Percentiles rank a stretch among this genome's conserved stretches.
phyloP scores from a whole-genome alignment of 208 protist genomes.

The Strigomonas galati region DNA sequence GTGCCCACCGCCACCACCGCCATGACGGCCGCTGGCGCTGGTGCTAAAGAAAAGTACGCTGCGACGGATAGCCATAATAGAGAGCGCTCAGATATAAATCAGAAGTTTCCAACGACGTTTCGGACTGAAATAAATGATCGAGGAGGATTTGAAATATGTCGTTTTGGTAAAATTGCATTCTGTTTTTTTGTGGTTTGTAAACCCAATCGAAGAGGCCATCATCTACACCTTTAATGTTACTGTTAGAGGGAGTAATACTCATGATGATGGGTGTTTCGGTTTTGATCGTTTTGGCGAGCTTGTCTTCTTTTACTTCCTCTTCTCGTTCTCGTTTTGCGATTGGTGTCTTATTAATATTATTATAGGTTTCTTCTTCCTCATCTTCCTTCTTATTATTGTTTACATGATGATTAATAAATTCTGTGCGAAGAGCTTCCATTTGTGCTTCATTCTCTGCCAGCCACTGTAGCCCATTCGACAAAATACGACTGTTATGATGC shows the following conservation, averaged over 20 bases:
- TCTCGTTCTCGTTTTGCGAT: too few relatives aligned
- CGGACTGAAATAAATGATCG: background rate
- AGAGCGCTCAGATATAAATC: background rate
- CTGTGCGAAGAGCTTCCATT: too few relatives aligned
- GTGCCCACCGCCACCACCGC: background rate
- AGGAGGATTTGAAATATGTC: constrained; percentile 1
- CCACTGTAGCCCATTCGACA: too few relatives aligned
- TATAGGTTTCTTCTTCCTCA: too few relatives aligned
- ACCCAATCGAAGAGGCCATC: background rate
- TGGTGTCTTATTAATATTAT: too few relatives aligned
- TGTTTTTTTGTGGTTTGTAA: background rate
- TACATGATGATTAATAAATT: too few relatives aligned
- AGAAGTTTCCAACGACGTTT: background rate
- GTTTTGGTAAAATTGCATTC: background rate
- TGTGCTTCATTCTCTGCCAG: too few relatives aligned
- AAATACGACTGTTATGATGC: too few relatives aligned
- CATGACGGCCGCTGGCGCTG: background rate
- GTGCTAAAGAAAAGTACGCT: background rate
- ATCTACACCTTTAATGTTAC: background rate
- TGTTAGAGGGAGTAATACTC: background rate
- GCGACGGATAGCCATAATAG: background rate
- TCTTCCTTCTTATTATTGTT: too few relatives aligned
- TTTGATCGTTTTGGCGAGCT: background rate
- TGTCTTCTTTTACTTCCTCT: background rate
- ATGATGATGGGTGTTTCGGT: background rate